Evolutionary conservation across 441 rosid species (phyloP).

Genomic region (Kokia cookei): DNA sequence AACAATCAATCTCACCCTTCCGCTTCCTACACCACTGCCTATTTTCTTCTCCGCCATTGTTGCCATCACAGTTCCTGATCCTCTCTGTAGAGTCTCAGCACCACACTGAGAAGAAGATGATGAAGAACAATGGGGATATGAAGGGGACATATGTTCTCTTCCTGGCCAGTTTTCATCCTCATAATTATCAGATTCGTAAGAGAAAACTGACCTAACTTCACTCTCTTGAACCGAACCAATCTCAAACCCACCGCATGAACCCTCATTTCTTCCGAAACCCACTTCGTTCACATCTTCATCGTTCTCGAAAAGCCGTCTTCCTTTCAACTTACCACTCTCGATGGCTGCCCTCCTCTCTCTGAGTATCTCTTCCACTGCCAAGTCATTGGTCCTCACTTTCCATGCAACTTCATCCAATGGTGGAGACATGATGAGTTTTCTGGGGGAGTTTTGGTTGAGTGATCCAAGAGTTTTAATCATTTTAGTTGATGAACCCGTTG

Average conservation of each 20-base stretch:
- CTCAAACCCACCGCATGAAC: not conserved
- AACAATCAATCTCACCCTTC: not conserved
- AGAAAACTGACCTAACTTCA: conserved; percentile 23
- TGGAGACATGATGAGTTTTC: conserved; percentile 30
- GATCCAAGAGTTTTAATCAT: conserved; percentile 14
- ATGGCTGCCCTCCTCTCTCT: conserved; percentile 41
- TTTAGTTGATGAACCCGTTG: conserved; percentile 25
- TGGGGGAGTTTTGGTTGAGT: conserved; percentile 33
- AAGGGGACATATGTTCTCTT: not conserved
- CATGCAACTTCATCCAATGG: conserved; percentile 11
- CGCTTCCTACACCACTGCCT: not conserved
- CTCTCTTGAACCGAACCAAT: conserved; percentile 17
- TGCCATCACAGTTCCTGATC: not conserved
- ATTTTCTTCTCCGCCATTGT: not conserved
- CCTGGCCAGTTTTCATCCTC: conserved; percentile 5
- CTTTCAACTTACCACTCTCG: conserved; percentile 39
- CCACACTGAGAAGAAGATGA: conserved; percentile 11
- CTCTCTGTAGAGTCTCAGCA: conserved; percentile 5
- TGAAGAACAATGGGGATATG: not conserved
- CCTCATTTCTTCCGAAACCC: conserved; percentile 10
- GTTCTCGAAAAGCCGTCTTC: conserved; percentile 40
- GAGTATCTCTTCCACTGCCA: conserved; percentile 24
- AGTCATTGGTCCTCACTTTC: conserved; percentile 33
- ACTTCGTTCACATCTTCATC: conserved; percentile 10
- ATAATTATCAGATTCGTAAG: conserved; percentile 27